Conservation (phyloP, 371 early-diverging fungal species). For the Funneliformis caledonium region DNA sequence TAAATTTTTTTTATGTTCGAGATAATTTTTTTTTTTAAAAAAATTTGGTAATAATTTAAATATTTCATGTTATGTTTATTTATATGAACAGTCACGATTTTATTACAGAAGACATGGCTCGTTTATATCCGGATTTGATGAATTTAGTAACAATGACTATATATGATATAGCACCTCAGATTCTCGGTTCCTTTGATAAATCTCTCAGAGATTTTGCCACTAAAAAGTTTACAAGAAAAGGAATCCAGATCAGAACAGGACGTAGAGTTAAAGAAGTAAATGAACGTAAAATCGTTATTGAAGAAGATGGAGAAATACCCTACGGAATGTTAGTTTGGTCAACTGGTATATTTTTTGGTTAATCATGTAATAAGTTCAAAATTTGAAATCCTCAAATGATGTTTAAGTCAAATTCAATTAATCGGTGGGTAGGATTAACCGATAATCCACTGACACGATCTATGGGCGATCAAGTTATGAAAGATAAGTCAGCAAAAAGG, state of each 20-base stretch:
- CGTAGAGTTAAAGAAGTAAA: constrained; percentile 60
- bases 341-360: constrained; percentile 45
- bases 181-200: constrained; percentile 74
- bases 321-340: constrained; percentile 61
- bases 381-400: not conserved
- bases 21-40: not conserved
- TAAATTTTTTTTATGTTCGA: not conserved
- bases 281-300: constrained; percentile 49
- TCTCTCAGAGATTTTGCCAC: constrained; percentile 70
- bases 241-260: constrained; percentile 69
- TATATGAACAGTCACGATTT: constrained; percentile 60
- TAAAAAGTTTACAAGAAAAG: constrained; percentile 64
- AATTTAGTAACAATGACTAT: constrained; percentile 60
- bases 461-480: constrained; percentile 52
- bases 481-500: constrained; percentile 42
- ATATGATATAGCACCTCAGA: constrained; percentile 73
- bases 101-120: constrained; percentile 71
- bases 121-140: constrained; percentile 66
- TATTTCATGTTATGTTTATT: not conserved
- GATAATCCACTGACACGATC: constrained; percentile 64
- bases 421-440: constrained; percentile 64
- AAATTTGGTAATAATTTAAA: not conserved
- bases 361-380: not conserved
- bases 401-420: not conserved
- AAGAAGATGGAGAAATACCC: constrained; percentile 50